Base-by-base conservation (phyloP, 2,329 filamentous ascomycete species). In the Colletotrichum cereale region DNA sequence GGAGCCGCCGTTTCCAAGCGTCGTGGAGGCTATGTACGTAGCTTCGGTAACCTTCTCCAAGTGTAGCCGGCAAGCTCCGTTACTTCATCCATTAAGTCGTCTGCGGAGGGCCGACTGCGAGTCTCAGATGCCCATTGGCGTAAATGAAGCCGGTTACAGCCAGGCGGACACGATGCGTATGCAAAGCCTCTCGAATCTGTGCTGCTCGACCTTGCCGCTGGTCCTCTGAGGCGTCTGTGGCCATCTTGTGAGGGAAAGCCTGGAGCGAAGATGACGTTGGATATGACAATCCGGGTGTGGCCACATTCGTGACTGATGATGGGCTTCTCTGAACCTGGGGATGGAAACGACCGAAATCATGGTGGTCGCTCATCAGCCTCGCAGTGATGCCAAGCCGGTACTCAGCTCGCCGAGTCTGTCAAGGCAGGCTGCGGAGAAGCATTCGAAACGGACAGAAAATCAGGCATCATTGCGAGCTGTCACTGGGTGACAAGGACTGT, bases 401-500 rank as follows among this genome's bases (percentile, higher is more conserved):
- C 40, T 47, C 36, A 52, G 64, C 18, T 29, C 21, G 29, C 55
- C 53, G 67, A n/a, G 48, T 56, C 53, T 61, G 55, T 34, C 47
- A 40, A 66, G 53, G 36, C 26, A 26, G 53, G 44, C 29, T 47
- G 21, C 8, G 16, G 16, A 24, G 34, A 42, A 38, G 52, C 53
- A 26, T 66, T 53, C 42, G 38, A 68, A 67, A 71, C 58, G 58
- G 64, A 68, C 42, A 11, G 31, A 26, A 53, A 67, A 63, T 34
- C 66, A 52, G 68, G 65, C 29, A 53, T 63, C 67, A 34, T 71
- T 67, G 64, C 52, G 68, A 63, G 42, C 40, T 67, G 68, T 67
- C 56, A 62, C 57, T 68, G 48, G 36, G 14, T 31, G 52, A 42
- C 66, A 26, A 52, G 57, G 57, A 53, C 3, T 4, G 42, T 42